Base-by-base conservation (phyloP, 306 rosid genomes). In the Boehmeria nivea region DNA sequence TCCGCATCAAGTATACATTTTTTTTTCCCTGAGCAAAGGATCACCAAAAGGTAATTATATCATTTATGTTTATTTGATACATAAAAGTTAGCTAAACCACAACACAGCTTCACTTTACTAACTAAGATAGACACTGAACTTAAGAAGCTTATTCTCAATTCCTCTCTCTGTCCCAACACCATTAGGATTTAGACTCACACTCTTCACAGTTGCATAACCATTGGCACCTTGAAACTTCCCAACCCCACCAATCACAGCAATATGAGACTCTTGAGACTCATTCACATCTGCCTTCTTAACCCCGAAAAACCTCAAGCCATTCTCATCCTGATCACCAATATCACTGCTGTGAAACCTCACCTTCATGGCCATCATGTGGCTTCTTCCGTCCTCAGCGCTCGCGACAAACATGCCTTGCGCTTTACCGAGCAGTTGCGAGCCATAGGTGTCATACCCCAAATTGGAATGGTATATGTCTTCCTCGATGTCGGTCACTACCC, bases 231-330 rank as follows among this genome's bases (percentile, higher is more conserved):
- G 27, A 43, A 71, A 89, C 72, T 79, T 85, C 36, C 95, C 97
- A 20, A 59, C 63, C 15, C 97, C 97, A 48, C 97, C 97, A 75
- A 89, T 83, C 12, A 89, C 80, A 3, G 89, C 79, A 67, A 86
- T 73, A 61, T 86, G 95, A 62, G 97, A 85, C 77, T 78, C 89
- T 59, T 86, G 95, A 62, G 97, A 23, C 76, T 78, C 89, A 22
- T 63, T 48, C 21, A 61, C 81, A 58, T 83, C 79, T 1, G 15
- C 70, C 40, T 64, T 72, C 12, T 77, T 83, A 37, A 83, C 73
- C 70, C 95, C 89, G 51, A 81, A 89, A 21, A 89, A 39, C 26
- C 78, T 79, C 46, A 89, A 19, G 6, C 82, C 97, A 56, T 75
- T 73, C 28, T 71, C 60, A 21, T 21, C 71, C n/a, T n/a, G n/a